A percentile compares a stretch with the other conserved stretches of the same genome.
Conservation (phyloP, 306 rosid genomes). For the Quercus glauca region DNA sequence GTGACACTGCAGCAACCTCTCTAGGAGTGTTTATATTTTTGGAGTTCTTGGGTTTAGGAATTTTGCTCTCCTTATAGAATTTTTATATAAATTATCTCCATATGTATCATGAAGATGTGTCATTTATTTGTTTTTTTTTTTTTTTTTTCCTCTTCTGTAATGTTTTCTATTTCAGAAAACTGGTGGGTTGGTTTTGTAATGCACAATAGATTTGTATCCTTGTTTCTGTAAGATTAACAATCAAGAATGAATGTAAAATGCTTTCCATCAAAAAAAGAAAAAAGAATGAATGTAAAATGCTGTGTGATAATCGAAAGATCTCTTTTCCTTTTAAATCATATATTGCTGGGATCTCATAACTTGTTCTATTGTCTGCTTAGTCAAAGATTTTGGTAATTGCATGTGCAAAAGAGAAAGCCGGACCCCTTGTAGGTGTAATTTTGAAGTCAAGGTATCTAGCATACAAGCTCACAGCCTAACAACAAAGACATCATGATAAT, state of each 20-base stretch:
- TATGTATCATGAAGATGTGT: constrained; percentile 36
- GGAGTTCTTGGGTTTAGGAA: constrained; percentile 25
- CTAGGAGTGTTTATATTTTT: constrained; percentile 24
- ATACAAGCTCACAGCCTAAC: background rate
- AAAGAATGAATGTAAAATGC: constrained; percentile 41
- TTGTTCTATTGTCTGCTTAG: constrained; percentile 6
- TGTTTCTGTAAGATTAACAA: constrained; percentile 46
- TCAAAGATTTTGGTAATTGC: constrained; percentile 26
- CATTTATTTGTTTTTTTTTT: background rate
- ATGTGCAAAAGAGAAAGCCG: constrained; percentile 21
- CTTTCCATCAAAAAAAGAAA: no score
- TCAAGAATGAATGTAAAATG: constrained; percentile 39
- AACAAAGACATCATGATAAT: constrained; percentile 19
- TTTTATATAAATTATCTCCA: constrained; percentile 13
- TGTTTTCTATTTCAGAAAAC: constrained; percentile 50
- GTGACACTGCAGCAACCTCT: constrained; percentile 94
- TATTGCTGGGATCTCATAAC: constrained; percentile 13
- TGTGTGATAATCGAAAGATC: constrained; percentile 30
- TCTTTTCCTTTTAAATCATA: constrained; percentile 25
- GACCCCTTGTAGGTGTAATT: constrained; percentile 15
- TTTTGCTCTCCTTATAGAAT: constrained; percentile 33
- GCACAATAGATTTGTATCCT: constrained; percentile 20
- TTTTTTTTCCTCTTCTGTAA: background rate
- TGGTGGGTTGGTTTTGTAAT: constrained; percentile 43
- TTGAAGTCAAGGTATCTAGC: background rate